A percentile compares a stretch with the other conserved stretches of the same genome.
Evolutionary conservation across 2,329 filamentous ascomycete genomes (phyloP).

Genomic region (Colletotrichum shisoi): DNA sequence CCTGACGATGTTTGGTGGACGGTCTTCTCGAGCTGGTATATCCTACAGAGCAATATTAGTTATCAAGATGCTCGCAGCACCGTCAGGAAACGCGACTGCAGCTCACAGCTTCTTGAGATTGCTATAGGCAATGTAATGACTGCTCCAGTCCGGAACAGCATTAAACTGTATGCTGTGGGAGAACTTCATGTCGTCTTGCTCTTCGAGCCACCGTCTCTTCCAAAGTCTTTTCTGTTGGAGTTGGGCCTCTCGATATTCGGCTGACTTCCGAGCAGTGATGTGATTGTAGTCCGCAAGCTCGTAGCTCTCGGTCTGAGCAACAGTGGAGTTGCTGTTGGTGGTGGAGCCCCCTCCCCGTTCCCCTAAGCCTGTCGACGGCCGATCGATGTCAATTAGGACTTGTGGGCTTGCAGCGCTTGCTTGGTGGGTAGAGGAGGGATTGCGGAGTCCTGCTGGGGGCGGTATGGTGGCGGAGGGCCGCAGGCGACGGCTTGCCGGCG

Average conservation of each 20-base stretch:
- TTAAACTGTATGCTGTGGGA: slow-evolving; percentile 99
- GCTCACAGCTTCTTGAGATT: slow-evolving; percentile 97
- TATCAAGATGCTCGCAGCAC: background rate
- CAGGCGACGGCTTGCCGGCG: slow-evolving; percentile 33
- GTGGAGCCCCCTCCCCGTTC: slow-evolving; percentile 40
- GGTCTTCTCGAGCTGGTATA: slow-evolving; percentile 92
- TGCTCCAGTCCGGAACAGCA: slow-evolving; percentile 99
- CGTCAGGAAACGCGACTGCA: background rate
- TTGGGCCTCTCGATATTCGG: slow-evolving; percentile 47
- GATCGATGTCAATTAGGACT: slow-evolving; percentile 35
- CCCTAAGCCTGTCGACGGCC: slow-evolving; percentile 33
- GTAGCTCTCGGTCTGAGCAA: slow-evolving; percentile 43
- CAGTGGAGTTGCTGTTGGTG: slow-evolving; percentile 21
- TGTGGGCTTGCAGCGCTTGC: slow-evolving; percentile 33
- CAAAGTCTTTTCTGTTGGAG: slow-evolving; percentile 59
- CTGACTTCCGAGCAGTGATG: slow-evolving; percentile 45
- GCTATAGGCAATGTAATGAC: slow-evolving; percentile 96
- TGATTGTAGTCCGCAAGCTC: slow-evolving; percentile 55
- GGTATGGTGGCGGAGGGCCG: slow-evolving; percentile 36
- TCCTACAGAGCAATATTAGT: slow-evolving; percentile 61
- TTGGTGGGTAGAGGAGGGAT: slow-evolving; percentile 41
- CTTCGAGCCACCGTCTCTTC: slow-evolving; percentile 75
- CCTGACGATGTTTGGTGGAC: slow-evolving; percentile 68
- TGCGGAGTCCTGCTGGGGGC: slow-evolving; percentile 25
- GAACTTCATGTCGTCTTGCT: slow-evolving; percentile 96